Evolutionary conservation across 169 alveolate species (phyloP), one percentile per base, ranked within the genome.

Genomic region (Plasmodium malariae): DNA sequence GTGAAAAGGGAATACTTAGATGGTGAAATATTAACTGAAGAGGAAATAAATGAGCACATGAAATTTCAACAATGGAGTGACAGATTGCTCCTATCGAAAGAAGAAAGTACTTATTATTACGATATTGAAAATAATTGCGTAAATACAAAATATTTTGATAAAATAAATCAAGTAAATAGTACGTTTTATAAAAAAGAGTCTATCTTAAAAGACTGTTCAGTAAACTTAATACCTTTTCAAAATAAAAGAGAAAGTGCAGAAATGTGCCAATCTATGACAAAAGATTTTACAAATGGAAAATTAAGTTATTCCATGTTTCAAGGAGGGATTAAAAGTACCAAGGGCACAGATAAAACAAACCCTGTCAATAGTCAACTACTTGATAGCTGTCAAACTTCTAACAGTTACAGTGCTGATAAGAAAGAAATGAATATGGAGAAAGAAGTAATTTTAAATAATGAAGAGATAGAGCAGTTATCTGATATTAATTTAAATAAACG

Each of bases 1-100:
- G 26, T 4, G 14, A 68, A 43, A 68, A 21, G 21, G 5, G 78
- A 68, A 12, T 74, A 59, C n/a, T 40, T 83, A 65, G 51, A 83
- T 67, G 91, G 91, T 4, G 91, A 83, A 67, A 65, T 83, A 45
- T 36, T 83, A 30, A 83, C 19, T 19, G 91, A 83, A 83, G 91
- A 83, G 21, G 91, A 83, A 54, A 83, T 83, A 49, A 83, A 83
- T n/a, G 83, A 83, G 17, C 74, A 83, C 45, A 83, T 83, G 91
- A 67, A 43, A 36, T 83, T 83, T 83, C 91, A 83, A 12, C 91
- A 83, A 17, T 83, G 91, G 91, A 65, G 83, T 67, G 91, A 83
- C 32, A 68, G 83, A 51, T 12, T 65, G 7, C 36, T 65, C 11
- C 12, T 48, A n/a, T 83, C 91, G 26, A 24, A 67, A 2, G 73